phyloP scores from a whole-genome alignment of 2,329 filamentous ascomycete species.

The Sporothrix variecibatus region DNA sequence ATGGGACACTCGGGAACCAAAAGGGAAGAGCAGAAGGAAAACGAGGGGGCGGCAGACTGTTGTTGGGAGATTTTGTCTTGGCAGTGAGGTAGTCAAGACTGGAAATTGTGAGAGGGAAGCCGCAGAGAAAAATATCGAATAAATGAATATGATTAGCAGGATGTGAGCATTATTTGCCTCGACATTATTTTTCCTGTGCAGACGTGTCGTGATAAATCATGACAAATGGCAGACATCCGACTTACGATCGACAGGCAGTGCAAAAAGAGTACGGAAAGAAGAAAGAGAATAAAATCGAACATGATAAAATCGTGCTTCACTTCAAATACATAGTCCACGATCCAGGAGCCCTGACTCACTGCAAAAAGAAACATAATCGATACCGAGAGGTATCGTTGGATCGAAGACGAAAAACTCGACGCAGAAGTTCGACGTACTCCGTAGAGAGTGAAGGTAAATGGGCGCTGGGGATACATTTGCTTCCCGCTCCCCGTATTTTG shows the following conservation, averaged over 20 bases:
- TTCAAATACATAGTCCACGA: too few species aligned
- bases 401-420: not conserved
- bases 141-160: constrained; percentile 1
- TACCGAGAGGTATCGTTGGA: not conserved
- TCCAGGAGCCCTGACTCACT: not conserved
- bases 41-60: not conserved
- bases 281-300: not conserved
- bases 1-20: not conserved
- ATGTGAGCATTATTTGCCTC: not conserved
- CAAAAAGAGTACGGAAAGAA: not conserved
- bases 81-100: not conserved
- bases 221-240: not conserved
- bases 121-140: not conserved
- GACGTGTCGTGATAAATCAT: not conserved
- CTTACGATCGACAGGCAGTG: not conserved
- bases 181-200: not conserved
- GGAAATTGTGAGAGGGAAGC: not conserved
- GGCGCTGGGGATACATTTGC: not conserved
- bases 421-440: too few species aligned
- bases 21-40: not conserved
- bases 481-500: not conserved
- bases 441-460: not conserved
- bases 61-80: not conserved
- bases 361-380: not conserved
- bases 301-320: not conserved